Percentiles rank a stretch among this genome's conserved stretches.
These are phyloP conservation scores for Russula sp. DNA, from an alignment of 768 basidiomycete species.

Conservation along the genomic window DNA sequence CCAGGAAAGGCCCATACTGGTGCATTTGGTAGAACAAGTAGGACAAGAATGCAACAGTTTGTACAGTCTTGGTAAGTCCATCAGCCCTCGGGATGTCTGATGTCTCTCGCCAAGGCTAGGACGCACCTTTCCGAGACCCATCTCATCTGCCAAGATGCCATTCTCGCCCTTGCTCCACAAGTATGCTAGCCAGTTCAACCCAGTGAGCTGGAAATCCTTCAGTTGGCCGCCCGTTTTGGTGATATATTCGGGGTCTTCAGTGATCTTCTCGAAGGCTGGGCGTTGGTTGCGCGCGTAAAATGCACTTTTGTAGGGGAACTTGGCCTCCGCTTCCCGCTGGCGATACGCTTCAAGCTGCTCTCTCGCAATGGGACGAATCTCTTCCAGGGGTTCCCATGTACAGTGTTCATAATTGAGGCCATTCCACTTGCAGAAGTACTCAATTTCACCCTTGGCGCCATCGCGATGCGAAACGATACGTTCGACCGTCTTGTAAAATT, in stretches of 20 bases:
- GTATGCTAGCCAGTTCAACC: slow-evolving; percentile 98
- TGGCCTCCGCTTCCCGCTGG: slow-evolving; percentile 63
- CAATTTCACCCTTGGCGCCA: slow-evolving; percentile 45
- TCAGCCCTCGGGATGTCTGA: slow-evolving; percentile 19
- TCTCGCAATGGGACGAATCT: slow-evolving; percentile 71
- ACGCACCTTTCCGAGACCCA: slow-evolving; percentile 92
- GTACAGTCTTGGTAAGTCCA: slow-evolving; percentile 59
- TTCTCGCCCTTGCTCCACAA: slow-evolving; percentile 93
- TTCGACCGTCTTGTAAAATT: slow-evolving; percentile 87
- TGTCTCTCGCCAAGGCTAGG: background rate
- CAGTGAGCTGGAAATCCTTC: slow-evolving; percentile 98
- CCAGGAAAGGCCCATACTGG: slow-evolving; percentile 95
- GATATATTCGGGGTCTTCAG: slow-evolving; percentile 85
- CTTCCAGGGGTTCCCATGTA: slow-evolving; percentile 88
- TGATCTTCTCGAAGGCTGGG: slow-evolving; percentile 76
- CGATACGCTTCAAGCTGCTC: slow-evolving; percentile 76
- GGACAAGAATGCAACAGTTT: slow-evolving; percentile 91
- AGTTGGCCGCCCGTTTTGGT: slow-evolving; percentile 67
- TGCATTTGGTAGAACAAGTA: slow-evolving; percentile 88
- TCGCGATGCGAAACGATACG: slow-evolving; percentile 79
- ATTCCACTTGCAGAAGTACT: slow-evolving; percentile 98
- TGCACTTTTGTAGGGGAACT: slow-evolving; percentile 80
- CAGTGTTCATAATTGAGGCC: slow-evolving; percentile 89
- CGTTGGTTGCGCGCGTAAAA: slow-evolving; percentile 58
- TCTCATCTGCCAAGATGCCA: slow-evolving; percentile 97